phyloP scores from a whole-genome alignment of 257 asterid genomes.

The Solanum dulcamara region DNA sequence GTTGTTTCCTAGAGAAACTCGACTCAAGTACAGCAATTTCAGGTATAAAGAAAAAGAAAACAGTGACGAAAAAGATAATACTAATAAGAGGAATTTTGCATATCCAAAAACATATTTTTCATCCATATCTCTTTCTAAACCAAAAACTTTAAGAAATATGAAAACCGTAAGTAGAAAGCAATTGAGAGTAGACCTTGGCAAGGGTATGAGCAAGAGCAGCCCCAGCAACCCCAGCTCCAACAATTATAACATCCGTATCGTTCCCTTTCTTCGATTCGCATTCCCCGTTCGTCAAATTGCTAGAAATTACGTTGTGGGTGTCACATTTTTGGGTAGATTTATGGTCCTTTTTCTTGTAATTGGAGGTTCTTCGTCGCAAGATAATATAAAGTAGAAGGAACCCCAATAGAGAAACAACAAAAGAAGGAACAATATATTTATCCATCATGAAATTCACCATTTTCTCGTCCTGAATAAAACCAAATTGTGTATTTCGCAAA shows the following conservation, averaged over 20 bases:
- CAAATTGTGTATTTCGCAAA: background rate
- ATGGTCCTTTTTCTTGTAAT: background rate
- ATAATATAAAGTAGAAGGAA: conserved; percentile 10
- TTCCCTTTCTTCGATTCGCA: background rate
- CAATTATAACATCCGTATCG: conserved; percentile 30
- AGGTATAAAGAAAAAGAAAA: background rate
- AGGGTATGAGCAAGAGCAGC: conserved; percentile 45
- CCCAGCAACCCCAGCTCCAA: conserved; percentile 53
- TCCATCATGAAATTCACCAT: conserved; percentile 4
- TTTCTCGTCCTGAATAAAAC: background rate
- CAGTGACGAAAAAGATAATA: background rate
- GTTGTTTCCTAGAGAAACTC: background rate
- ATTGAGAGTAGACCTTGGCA: conserved; percentile 20
- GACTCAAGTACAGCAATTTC: background rate
- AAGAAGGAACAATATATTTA: conserved; percentile 13
- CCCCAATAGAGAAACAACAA: conserved; percentile 17
- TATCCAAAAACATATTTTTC: background rate
- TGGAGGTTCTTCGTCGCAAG: conserved; percentile 1
- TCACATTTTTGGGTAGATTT: background rate
- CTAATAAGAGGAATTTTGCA: background rate
- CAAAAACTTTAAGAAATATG: background rate
- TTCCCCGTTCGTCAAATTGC: conserved; percentile 1
- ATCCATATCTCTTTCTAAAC: background rate
- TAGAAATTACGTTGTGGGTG: conserved; percentile 1
- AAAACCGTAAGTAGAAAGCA: background rate